Evolutionary conservation across 2,329 filamentous ascomycete species (phyloP).

Genomic region (Fusarium hostae): DNA sequence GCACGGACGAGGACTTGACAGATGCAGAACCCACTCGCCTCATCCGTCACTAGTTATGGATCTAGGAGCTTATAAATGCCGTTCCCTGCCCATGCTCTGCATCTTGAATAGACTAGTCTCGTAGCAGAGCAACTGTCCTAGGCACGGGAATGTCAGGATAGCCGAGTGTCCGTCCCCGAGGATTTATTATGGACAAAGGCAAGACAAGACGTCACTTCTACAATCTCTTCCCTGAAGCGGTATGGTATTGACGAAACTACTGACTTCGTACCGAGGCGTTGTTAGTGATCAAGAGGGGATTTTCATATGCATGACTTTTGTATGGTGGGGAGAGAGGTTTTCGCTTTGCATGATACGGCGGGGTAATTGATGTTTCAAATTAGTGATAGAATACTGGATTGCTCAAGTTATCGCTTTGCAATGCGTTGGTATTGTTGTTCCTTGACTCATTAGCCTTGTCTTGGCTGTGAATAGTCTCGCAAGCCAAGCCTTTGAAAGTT

Average conservation of each 20-base stretch:
- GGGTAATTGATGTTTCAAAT: slow-evolving; percentile 15
- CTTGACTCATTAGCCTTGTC: not conserved
- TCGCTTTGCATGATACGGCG: slow-evolving; percentile 9
- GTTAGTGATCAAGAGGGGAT: not conserved
- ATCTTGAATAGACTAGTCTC: not conserved
- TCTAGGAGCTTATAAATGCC: slow-evolving; percentile 1
- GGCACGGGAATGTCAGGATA: slow-evolving; percentile 20
- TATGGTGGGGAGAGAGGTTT: slow-evolving; percentile 12
- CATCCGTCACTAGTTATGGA: not conserved
- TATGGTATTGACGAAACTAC: not conserved
- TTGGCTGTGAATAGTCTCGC: not conserved
- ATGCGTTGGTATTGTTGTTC: not conserved
- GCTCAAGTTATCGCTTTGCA: not conserved
- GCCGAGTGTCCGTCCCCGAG: slow-evolving; percentile 25
- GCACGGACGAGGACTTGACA: not conserved
- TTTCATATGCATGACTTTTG: slow-evolving; percentile 7
- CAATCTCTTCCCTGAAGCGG: slow-evolving; percentile 16
- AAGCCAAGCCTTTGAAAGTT: not conserved
- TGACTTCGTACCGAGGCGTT: slow-evolving; percentile 27
- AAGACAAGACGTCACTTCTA: slow-evolving; percentile 26
- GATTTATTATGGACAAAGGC: not conserved
- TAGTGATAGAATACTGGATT: not conserved
- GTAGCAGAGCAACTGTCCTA: not conserved
- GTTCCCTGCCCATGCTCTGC: not conserved
- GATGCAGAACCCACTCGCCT: not conserved